Conservation (phyloP, 352 stramenopile species). For the Saprolegnia parasitica region DNA sequence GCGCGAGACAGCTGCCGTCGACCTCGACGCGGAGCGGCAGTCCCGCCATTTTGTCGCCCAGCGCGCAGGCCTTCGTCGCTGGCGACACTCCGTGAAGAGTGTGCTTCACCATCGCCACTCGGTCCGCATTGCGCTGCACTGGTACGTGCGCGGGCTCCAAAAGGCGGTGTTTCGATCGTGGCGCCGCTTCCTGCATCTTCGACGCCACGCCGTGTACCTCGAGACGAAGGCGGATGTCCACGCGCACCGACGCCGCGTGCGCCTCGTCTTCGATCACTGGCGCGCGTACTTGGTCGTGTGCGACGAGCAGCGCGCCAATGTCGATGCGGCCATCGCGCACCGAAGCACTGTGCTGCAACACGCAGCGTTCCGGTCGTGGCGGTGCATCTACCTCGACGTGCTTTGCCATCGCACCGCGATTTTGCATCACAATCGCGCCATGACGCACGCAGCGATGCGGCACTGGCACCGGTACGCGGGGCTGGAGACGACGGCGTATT, state of each 20-base stretch:
- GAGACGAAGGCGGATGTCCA: background rate
- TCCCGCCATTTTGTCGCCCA: background rate
- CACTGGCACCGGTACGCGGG: background rate
- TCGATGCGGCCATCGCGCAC: background rate
- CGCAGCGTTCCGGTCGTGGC: background rate
- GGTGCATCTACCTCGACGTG: background rate
- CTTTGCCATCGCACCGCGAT: background rate
- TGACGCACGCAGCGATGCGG: background rate
- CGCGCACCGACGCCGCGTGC: background rate
- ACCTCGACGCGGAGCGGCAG: background rate
- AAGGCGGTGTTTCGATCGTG: background rate
- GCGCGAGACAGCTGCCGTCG: background rate
- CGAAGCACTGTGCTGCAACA: background rate
- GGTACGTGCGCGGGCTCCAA: background rate
- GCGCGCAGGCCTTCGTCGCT: background rate
- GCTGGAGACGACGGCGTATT: background rate
- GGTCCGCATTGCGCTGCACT: background rate
- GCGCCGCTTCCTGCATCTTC: constrained; percentile 5
- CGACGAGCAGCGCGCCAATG: background rate
- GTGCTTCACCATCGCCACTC: background rate
- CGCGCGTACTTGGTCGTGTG: background rate
- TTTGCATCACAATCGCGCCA: constrained; percentile 3
- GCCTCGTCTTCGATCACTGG: background rate
- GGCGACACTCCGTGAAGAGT: background rate
- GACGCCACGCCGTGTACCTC: background rate